A percentile compares a stretch with the other conserved stretches of the same genome.
Evolutionary conservation across 805 yeast genomes (phyloP).

Genomic region (Candida chilensis): DNA sequence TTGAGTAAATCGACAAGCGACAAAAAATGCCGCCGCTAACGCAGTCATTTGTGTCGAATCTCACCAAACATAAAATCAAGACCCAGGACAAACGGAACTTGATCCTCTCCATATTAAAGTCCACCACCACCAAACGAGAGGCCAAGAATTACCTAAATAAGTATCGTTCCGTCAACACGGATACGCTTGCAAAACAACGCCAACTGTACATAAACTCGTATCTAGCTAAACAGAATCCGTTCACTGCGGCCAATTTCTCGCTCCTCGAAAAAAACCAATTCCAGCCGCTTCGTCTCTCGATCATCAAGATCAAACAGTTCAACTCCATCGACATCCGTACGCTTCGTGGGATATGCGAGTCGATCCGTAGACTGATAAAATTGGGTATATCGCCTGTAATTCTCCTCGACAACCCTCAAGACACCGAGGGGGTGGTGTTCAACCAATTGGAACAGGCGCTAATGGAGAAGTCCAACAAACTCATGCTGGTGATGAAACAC

Average conservation of each 20-base stretch:
- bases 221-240: slow-evolving; percentile 20
- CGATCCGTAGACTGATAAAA: slow-evolving; percentile 42
- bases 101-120: slow-evolving; percentile 74
- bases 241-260: slow-evolving; percentile 6
- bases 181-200: slow-evolving; percentile 13
- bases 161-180: slow-evolving; percentile 40
- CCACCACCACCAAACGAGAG: slow-evolving; percentile 92
- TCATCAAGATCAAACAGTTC: slow-evolving; percentile 40
- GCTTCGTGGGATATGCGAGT: slow-evolving; percentile 42
- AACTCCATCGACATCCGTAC: slow-evolving; percentile 17
- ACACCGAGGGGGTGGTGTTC: slow-evolving; percentile 1
- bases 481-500: slow-evolving; percentile 8
- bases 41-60: slow-evolving; percentile 24
- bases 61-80: slow-evolving; percentile 16
- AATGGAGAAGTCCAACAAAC: slow-evolving; percentile 9
- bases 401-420: slow-evolving; percentile 31
- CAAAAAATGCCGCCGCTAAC: slow-evolving; percentile 7
- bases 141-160: slow-evolving; percentile 72
- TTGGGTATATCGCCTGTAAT: slow-evolving; percentile 73
- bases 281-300: slow-evolving; percentile 40
- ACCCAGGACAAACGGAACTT: slow-evolving; percentile 53
- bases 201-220: slow-evolving; percentile 22
- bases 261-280: not conserved
- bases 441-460: slow-evolving; percentile 6
- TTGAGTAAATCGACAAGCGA: no score